Percentiles rank a stretch among this genome's conserved stretches.
These are phyloP conservation scores for Medicago truncatula DNA, from an alignment of 306 rosid genomes.

Conservation along the genomic window MtrunA17r5.0-ANR NC_053046.1:9080501-9081000, in stretches of 20 bases:
- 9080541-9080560: slow-evolving; percentile 22
- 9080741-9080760: neutral
- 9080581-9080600: neutral
- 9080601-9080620: slow-evolving; percentile 22
- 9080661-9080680: neutral
- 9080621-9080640: neutral
- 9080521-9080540: neutral
- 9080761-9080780: neutral
- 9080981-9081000: neutral
- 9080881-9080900: neutral
- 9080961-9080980: neutral
- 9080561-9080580: slow-evolving; percentile 29
- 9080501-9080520: slow-evolving; percentile 28
- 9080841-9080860: neutral
- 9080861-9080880: neutral
- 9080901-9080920: neutral
- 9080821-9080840: neutral
- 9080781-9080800: neutral
- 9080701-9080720: neutral
- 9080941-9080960: neutral
- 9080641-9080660: neutral
- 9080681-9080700: neutral
- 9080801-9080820: neutral
- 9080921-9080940: neutral
- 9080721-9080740: neutral